Evolutionary conservation across 2,329 filamentous ascomycete genomes (phyloP).

Genomic region (Colletotrichum aenigma): DNA sequence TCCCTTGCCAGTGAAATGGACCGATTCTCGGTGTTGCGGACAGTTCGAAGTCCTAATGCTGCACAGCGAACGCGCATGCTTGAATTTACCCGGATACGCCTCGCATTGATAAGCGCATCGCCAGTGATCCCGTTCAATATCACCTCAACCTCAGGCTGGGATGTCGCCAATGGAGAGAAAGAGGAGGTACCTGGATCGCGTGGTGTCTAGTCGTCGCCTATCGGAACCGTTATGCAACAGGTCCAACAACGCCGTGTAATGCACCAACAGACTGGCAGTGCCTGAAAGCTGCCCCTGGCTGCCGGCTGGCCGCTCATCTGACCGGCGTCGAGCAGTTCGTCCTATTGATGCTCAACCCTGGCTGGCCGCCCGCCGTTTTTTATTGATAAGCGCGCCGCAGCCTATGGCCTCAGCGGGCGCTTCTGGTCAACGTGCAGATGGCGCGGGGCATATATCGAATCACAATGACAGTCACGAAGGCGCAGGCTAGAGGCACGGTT

Average conservation of each 20-base stretch:
- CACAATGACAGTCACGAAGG: neutral
- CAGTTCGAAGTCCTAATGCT: neutral
- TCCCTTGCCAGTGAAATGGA: neutral
- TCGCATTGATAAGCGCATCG: neutral
- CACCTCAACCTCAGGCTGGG: neutral
- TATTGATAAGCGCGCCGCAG: neutral
- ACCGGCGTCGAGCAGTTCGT: neutral
- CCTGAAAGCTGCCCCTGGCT: neutral
- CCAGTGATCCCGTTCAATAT: neutral
- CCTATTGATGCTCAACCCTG: neutral
- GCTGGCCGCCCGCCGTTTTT: neutral
- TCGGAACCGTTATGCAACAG: neutral
- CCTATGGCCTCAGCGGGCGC: neutral
- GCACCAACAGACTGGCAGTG: neutral
- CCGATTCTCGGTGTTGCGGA: neutral
- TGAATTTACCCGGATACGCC: neutral
- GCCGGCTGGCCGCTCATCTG: neutral
- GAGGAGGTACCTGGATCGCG: neutral
- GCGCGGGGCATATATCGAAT: neutral
- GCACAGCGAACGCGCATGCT: neutral
- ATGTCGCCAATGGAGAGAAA: neutral
- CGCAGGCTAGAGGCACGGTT: neutral
- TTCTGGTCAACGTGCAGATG: neutral
- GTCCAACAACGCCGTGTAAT: neutral
- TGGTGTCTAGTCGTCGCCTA: neutral